Evolutionary conservation across 176 grass and related monocot species (phyloP).

Genomic region (Bromus sterilis): DNA sequence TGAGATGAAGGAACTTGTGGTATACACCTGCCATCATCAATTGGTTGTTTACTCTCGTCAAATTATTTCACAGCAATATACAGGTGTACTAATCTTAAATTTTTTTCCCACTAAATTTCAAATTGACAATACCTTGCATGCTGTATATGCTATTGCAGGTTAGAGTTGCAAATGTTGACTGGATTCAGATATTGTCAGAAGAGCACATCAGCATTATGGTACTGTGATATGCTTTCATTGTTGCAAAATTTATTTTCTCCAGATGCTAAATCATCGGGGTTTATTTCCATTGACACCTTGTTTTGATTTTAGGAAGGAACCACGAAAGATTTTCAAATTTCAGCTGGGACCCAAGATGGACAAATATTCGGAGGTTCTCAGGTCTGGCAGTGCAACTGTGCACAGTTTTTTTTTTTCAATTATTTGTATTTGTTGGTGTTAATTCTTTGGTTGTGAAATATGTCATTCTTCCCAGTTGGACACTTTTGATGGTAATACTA

Average conservation of each 20-base stretch:
- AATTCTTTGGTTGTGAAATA: neutral
- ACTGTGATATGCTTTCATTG: conserved; percentile 16
- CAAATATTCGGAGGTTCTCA: conserved; percentile 73
- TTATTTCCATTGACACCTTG: conserved; percentile 14
- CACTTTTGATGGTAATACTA: neutral
- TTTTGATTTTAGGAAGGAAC: conserved; percentile 76
- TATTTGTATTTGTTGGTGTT: conserved; percentile 3
- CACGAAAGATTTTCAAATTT: conserved; percentile 68
- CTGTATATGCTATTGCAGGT: conserved; percentile 33
- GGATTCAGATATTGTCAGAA: conserved; percentile 80
- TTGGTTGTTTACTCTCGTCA: neutral
- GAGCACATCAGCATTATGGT: conserved; percentile 90
- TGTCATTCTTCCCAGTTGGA: neutral
- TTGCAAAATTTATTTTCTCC: conserved; percentile 1
- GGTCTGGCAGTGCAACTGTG: conserved; percentile 32
- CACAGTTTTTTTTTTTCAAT: neutral
- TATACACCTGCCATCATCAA: neutral
- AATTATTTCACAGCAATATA: neutral
- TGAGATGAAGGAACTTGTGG: neutral
- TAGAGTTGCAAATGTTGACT: conserved; percentile 86
- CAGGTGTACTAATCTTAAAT: neutral
- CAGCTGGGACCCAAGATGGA: conserved; percentile 80
- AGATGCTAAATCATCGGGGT: conserved; percentile 13
- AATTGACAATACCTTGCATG: neutral
- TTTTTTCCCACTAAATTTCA: neutral